Base-by-base conservation (phyloP, 441 rosid species). In the Erodium texanum region DNA sequence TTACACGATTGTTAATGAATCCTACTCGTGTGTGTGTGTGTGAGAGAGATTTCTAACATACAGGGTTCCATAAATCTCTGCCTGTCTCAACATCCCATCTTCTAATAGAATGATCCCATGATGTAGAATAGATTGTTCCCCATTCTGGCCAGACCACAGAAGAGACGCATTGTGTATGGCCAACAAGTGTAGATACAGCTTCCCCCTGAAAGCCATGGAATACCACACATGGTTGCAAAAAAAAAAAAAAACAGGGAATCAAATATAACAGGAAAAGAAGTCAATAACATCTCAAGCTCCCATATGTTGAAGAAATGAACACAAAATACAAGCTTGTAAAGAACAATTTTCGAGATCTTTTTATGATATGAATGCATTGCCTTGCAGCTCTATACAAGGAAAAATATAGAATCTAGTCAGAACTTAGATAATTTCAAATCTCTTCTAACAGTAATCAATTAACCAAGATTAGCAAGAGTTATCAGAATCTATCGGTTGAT, bases 31-130 rank as follows among this genome's bases (percentile, higher is more conserved):
- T 19, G 61, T 54, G 24, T 19, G 20, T 16, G 59, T 16, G 64
- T 45, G 65, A 64, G 66, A 45, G 66, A 61, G 67, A 19, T 69
- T 69, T n/a, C 27, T 54, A 45, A 74, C 89, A 12, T 83, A 91
- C 99, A 68, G 90, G 84, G 70, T 83, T 81, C 14, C 81, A 80
- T 45, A 77, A 62, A 79, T 87, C 92, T 87, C 86, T 94, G 80
- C 98, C 92, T 11, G 87, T 85, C 80, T 84, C 87, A 22, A 81
- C 88, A 80, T 92, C 98, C 99, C 99, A 94, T 77, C 73, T 78
- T 71, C 87, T 89, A 20, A 94, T 78, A 65, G 96, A 88, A 74
- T 92, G 97, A 80, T 94, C 99, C 98, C 94, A 92, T n/a, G 99
- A 94, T 58, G 93, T 78, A 70, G 97, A 94, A 74, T 85, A 92